A percentile compares a stretch with the other conserved stretches of the same genome.
These are phyloP conservation scores for cucumber (Cucumis sativus) DNA, from an alignment of 306 rosid genomes.

Conservation along the genomic window DNA sequence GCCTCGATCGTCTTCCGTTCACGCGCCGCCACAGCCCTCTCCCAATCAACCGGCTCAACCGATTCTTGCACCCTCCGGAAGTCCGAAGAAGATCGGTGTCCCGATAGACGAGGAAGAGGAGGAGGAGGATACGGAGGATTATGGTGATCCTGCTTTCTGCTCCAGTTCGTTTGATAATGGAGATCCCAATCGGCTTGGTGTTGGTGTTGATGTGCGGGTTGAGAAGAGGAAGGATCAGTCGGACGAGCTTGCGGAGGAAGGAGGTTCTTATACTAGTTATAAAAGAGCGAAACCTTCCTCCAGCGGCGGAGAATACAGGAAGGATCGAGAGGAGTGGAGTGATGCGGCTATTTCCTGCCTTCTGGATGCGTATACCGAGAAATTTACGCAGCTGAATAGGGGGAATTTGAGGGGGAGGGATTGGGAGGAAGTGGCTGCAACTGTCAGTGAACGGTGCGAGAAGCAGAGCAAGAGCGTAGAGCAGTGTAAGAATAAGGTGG, in stretches of 20 bases:
- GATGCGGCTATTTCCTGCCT: slow-evolving; percentile 79
- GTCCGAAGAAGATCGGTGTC: slow-evolving; percentile 19
- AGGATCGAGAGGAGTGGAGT: slow-evolving; percentile 98
- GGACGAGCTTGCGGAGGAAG: slow-evolving; percentile 55
- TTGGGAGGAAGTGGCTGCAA: slow-evolving; percentile 91
- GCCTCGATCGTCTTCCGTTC: slow-evolving; percentile 20
- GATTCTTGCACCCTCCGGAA: slow-evolving; percentile 8
- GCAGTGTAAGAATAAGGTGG: slow-evolving; percentile 94
- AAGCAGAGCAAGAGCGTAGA: slow-evolving; percentile 78
- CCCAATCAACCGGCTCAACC: neutral
- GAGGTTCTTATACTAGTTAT: slow-evolving; percentile 34
- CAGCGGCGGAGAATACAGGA: slow-evolving; percentile 53
- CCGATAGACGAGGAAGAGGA: slow-evolving; percentile 27
- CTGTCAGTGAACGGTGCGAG: slow-evolving; percentile 70
- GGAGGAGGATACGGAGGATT: slow-evolving; percentile 35
- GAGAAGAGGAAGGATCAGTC: slow-evolving; percentile 54
- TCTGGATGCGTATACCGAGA: slow-evolving; percentile 81
- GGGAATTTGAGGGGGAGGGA: slow-evolving; percentile 90
- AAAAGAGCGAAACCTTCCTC: slow-evolving; percentile 33
- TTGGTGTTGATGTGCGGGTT: slow-evolving; percentile 13
- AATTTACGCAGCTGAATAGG: slow-evolving; percentile 79
- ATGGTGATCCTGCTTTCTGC: slow-evolving; percentile 30
- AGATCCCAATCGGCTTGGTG: slow-evolving; percentile 22
- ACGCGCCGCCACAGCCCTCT: slow-evolving; percentile 16
- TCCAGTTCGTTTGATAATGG: slow-evolving; percentile 47